Evolutionary conservation across 2,329 filamentous ascomycete species (phyloP), one percentile per base, ranked within the genome.

Genomic region (Thermoascus crustaceus): DNA sequence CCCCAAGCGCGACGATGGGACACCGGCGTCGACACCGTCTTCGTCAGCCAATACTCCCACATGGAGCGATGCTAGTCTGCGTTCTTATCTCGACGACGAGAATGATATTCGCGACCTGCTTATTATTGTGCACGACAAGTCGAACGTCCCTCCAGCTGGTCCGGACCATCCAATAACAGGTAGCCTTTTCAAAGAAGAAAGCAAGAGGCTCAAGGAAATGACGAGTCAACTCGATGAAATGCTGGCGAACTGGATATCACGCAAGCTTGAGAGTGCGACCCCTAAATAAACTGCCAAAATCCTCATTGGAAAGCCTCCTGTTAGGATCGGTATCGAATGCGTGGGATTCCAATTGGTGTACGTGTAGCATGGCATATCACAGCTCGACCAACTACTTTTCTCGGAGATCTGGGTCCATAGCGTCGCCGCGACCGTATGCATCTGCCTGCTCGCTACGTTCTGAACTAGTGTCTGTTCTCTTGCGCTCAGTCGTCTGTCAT

Each of bases 71-170:
- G 72, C 78, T 37, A 85, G 79, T 49, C 73, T 98, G 18, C 78
- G 86, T 40, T 81, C 84, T 9, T 98, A 95, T 63, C 82, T 96
- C 51, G 89, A 96, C 47, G 86, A 91, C 47, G 79, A 85, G 41
- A 80, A 80, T 21, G 86, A 94, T 44, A 86, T 98, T 47, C 78
- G 85, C 33, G 89, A 98, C 56, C 75, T 96, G 55, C 72, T 96
- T 34, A 75, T 88, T 23, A 83, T 98, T 41, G 86, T 98, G 18
- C 88, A 94, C 55, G 88, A 96, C 62, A 94, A 88, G 58, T 83
- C 79, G 9, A 84, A 88, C 40, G 79, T 93, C 10, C 74, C 78
- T 26, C 83, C 86, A 11, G 84, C 82, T 5, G 77, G 82, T 1
- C 73, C 76, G n/a, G 85, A 94, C 38, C 88, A 96, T 58, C 89